Evolutionary conservation across 1,284 basidiomycete genomes (phyloP).

Genomic region (Abortiporus biennis): DNA sequence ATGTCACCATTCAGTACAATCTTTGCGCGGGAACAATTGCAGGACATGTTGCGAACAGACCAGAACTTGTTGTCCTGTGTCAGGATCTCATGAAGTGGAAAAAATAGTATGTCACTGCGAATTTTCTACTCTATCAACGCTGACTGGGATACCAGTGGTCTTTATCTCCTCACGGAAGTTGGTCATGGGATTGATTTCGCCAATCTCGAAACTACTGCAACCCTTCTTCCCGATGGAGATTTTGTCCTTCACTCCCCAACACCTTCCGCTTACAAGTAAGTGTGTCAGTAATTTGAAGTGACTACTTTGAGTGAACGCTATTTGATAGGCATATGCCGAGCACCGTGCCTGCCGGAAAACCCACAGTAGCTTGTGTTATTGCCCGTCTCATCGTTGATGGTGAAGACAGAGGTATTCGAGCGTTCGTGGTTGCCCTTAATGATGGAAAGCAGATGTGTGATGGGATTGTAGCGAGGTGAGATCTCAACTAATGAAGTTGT

Average conservation of each 20-base stretch:
- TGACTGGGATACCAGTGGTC: slow-evolving; percentile 22
- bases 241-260: slow-evolving; percentile 33
- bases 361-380: slow-evolving; percentile 29
- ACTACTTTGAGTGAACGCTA: too few relatives aligned
- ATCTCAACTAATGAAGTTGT: slow-evolving; percentile 1
- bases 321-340: slow-evolving; percentile 37
- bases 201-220: slow-evolving; percentile 35
- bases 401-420: slow-evolving; percentile 26
- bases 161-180: slow-evolving; percentile 36
- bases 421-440: slow-evolving; percentile 29
- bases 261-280: slow-evolving; percentile 31
- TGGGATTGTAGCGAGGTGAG: slow-evolving; percentile 26
- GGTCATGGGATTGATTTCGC: slow-evolving; percentile 36
- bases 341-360: slow-evolving; percentile 28
- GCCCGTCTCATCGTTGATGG: slow-evolving; percentile 27
- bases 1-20: slow-evolving; percentile 40
- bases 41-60: slow-evolving; percentile 22
- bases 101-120: slow-evolving; percentile 23
- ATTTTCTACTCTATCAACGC: background rate
- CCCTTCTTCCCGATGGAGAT: slow-evolving; percentile 25
- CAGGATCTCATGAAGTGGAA: slow-evolving; percentile 25
- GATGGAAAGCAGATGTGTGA: slow-evolving; percentile 27
- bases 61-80: slow-evolving; percentile 24
- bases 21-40: slow-evolving; percentile 37
- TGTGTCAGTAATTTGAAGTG: too few relatives aligned